Conservation (phyloP, 306 rosid species). For the Coriaria nepalensis region DNA sequence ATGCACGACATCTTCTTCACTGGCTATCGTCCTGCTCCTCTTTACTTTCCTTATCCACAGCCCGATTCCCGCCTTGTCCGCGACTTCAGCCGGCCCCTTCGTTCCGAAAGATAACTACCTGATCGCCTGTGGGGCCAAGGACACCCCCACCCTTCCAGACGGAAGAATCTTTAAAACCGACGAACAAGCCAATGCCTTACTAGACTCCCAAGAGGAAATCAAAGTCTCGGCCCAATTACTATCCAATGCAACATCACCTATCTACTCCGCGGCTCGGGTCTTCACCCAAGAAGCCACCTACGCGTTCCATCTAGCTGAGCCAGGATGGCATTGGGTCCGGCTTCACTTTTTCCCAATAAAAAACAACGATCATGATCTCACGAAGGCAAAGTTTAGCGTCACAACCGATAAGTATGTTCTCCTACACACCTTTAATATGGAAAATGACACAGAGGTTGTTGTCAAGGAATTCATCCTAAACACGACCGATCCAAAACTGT, state of each 20-base stretch:
- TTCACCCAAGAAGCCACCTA: constrained; percentile 42
- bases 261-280: constrained; percentile 46
- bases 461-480: constrained; percentile 32
- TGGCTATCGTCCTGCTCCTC: constrained; percentile 62
- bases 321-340: constrained; percentile 27
- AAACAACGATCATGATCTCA: constrained; percentile 16
- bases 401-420: constrained; percentile 18
- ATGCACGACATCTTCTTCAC: constrained; percentile 17
- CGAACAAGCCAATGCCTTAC: constrained; percentile 28
- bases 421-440: constrained; percentile 20
- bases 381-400: constrained; percentile 17
- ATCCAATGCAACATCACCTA: constrained; percentile 21
- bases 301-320: constrained; percentile 16
- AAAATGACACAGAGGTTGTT: constrained; percentile 1
- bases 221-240: constrained; percentile 17
- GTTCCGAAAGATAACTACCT: constrained; percentile 59
- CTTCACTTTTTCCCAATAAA: constrained; percentile 19
- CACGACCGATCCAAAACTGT: constrained; percentile 17
- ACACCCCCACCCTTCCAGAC: constrained; percentile 30
- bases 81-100: constrained; percentile 18
- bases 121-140: constrained; percentile 60
- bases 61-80: constrained; percentile 3
- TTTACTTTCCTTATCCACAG: constrained; percentile 17
- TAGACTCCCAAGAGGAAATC: constrained; percentile 44
- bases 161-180: constrained; percentile 73